Percentiles rank a stretch among this genome's conserved stretches.
These are phyloP conservation scores for Solanum acaule DNA, from an alignment of 257 asterid genomes.

Conservation along the genomic window DNA sequence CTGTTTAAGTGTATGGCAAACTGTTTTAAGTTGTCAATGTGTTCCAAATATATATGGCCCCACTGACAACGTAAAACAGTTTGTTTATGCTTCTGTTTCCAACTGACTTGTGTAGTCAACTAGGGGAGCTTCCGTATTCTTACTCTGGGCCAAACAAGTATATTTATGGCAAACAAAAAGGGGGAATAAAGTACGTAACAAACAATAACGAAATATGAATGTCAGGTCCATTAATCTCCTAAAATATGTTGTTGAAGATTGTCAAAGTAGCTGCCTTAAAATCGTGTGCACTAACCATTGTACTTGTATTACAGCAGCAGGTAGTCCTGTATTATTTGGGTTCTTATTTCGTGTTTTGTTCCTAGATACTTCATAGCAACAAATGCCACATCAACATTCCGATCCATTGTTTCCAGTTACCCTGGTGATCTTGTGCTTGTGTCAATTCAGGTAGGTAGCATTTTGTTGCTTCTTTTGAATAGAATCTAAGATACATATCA, in stretches of 20 bases:
- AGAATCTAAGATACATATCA: neutral
- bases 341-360: neutral
- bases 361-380: constrained; percentile 68
- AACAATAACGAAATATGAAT: too few species aligned
- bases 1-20: neutral
- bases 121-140: too few species aligned
- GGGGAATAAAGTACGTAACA: too few species aligned
- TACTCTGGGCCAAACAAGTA: too few species aligned
- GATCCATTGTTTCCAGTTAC: constrained; percentile 67
- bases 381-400: constrained; percentile 81
- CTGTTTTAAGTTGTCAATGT: neutral
- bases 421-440: constrained; percentile 76
- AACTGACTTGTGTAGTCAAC: neutral
- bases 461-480: neutral
- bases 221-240: too few species aligned
- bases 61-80: neutral
- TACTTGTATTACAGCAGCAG: neutral
- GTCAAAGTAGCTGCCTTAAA: neutral
- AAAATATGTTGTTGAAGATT: neutral
- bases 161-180: too few species aligned
- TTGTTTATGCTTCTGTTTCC: neutral
- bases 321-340: neutral
- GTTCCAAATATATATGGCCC: neutral
- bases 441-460: constrained; percentile 58
- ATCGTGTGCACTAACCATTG: neutral